Evolutionary conservation across 371 early-diverging fungal species (phyloP).

Genomic region (Circinella umbellata): DNA sequence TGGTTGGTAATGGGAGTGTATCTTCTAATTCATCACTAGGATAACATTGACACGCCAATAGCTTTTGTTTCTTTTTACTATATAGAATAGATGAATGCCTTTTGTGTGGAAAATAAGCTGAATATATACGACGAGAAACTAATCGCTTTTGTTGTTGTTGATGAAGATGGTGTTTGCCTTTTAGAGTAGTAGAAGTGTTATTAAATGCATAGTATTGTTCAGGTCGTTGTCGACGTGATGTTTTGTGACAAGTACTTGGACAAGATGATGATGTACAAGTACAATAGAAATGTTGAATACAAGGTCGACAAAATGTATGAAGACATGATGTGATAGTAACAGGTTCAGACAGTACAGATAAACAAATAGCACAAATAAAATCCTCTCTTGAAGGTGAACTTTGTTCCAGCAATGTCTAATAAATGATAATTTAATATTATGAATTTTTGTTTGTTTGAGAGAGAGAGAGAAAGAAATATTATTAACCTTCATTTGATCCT

Average conservation of each 20-base stretch:
- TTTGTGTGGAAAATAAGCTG: background rate
- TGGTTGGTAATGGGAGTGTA: background rate
- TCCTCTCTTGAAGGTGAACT: constrained; percentile 17
- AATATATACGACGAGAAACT: background rate
- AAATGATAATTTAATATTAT: background rate
- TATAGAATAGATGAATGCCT: background rate
- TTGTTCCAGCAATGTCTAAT: constrained; percentile 11
- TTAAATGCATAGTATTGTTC: background rate
- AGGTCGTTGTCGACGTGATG: constrained; percentile 8
- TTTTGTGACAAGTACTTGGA: constrained; percentile 10
- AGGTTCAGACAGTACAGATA: constrained; percentile 15
- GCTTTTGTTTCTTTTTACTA: constrained; percentile 11
- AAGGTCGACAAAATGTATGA: constrained; percentile 22
- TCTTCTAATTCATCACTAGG: background rate
- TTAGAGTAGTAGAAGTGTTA: no score
- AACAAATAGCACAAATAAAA: constrained; percentile 24
- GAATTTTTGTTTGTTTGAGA: background rate
- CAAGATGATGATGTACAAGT: constrained; percentile 7
- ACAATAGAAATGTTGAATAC: constrained; percentile 13
- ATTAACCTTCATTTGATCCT: constrained; percentile 11
- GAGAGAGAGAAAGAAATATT: background rate
- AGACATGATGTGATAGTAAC: constrained; percentile 16
- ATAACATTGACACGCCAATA: constrained; percentile 11
- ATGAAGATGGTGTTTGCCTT: no score
- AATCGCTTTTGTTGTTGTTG: background rate